Percentiles rank a stretch among this genome's conserved stretches.
phyloP scores from a whole-genome alignment of 192 early-diverging fungal genomes.

The Umbelopsis sp. region DNA sequence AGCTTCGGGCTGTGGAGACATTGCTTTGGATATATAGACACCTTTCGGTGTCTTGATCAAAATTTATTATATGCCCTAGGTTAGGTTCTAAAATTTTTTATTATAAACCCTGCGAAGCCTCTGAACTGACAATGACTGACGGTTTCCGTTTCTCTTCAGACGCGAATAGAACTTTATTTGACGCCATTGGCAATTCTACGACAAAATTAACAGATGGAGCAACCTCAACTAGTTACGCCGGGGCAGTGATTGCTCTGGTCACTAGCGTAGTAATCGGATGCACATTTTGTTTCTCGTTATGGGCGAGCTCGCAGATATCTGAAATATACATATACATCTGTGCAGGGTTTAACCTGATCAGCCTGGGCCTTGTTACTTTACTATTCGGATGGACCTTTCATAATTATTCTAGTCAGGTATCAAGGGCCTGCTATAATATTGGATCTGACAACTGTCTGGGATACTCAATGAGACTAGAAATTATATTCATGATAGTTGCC shows the following conservation, averaged over 20 bases:
- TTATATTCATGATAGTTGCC: constrained; percentile 13
- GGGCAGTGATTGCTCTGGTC: background rate
- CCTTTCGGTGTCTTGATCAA: constrained; percentile 2
- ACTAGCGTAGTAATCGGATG: background rate
- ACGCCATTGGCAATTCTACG: constrained; percentile 13
- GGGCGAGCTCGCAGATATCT: constrained; percentile 14
- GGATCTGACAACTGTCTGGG: constrained; percentile 13
- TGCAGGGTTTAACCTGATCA: background rate
- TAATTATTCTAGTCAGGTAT: background rate
- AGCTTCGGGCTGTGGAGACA: constrained; percentile 15
- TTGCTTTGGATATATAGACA: constrained; percentile 12
- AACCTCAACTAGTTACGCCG: background rate
- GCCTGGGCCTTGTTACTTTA: background rate
- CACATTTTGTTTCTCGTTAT: constrained; percentile 14
- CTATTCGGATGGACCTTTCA: constrained; percentile 15
- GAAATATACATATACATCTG: background rate
- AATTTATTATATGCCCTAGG: constrained; percentile 11
- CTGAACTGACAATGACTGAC: background rate
- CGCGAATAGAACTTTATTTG: constrained; percentile 16
- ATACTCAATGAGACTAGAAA: background rate
- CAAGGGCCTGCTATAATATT: constrained; percentile 8
- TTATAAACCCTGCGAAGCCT: too few species aligned
- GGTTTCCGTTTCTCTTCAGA: background rate
- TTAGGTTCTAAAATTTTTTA: background rate
- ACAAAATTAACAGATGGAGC: background rate